These are phyloP conservation scores for Helichrysum umbraculigerum DNA, from an alignment of 129 eudicot genomes.

Conservation along the genomic window DNA sequence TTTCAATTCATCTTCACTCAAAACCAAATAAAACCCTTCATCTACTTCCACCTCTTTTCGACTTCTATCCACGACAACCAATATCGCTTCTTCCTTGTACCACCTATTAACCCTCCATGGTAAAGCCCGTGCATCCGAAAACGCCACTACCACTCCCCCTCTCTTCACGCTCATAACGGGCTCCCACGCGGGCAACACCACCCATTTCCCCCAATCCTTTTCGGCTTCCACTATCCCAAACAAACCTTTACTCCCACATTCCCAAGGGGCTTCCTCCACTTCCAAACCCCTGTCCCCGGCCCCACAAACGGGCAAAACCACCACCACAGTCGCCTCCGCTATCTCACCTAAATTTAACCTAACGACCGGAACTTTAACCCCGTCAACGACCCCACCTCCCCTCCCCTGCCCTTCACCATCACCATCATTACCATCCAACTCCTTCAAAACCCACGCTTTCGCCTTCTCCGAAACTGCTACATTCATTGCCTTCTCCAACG, in stretches of 20 bases:
- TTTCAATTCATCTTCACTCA: conserved; percentile 48
- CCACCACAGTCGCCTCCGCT: conserved; percentile 59
- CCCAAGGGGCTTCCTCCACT: conserved; percentile 80
- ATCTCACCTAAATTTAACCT: conserved; percentile 72
- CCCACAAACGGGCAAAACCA: conserved; percentile 71
- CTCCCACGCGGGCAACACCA: conserved; percentile 80
- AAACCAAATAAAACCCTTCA: conserved; percentile 64
- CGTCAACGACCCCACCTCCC: conserved; percentile 28
- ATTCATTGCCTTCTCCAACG: conserved; percentile 55
- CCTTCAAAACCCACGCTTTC: conserved; percentile 36
- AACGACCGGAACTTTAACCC: conserved; percentile 74
- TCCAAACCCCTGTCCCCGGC: conserved; percentile 48
- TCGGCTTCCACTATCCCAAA: conserved; percentile 76
- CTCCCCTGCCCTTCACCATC: conserved; percentile 28
- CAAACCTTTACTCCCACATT: conserved; percentile 48
- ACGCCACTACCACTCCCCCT: conserved; percentile 78
- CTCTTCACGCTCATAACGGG: conserved; percentile 56
- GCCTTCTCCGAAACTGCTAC: conserved; percentile 54
- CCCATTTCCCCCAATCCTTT: conserved; percentile 79
- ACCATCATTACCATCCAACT: conserved; percentile 47
- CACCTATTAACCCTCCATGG: conserved; percentile 76
- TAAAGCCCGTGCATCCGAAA: conserved; percentile 63
- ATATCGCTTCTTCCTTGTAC: conserved; percentile 62
- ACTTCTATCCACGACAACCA: conserved; percentile 78
- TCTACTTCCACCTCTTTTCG: conserved; percentile 51